Base-by-base conservation (phyloP, 257 asterid species). In the Leptodermis oblonga region DNA sequence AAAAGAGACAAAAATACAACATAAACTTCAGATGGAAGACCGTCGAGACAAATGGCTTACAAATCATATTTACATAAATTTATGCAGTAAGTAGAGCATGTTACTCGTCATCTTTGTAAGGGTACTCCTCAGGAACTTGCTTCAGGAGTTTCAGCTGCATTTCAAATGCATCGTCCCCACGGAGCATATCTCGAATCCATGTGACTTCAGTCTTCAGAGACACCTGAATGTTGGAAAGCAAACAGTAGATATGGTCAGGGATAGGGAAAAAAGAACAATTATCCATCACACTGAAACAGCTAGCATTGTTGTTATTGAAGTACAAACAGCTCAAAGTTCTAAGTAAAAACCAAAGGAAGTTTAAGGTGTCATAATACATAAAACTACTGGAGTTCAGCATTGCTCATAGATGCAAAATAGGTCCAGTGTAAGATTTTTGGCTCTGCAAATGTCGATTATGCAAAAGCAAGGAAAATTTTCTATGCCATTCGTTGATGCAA, bases 121-220 rank as follows among this genome's bases (percentile, higher is more conserved):
- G 99, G 81, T 94, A 94, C 78, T 94, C 99, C 87, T 91, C 98
- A 0, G 97, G 96, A 65, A 94, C 92, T 79, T 94, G 99, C 86
- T 89, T 91, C 80, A 89, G 79, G 68, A 94, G 92, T 76, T 94
- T 94, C 81, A 94, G 86, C 80, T 87, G 98, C 87, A 94, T 75
- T 86, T 94, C 99, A 67, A 86, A 94, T 23, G 83, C 95, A 69
- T 91, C 99, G 70, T 94, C 99, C 18, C 99, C 99, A 83, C 90
- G 81, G 60, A 94, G 95, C 97, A 94, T 89, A 81, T 94, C 99
- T 18, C 97, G 96, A 31, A 89, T 73, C 99, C 99, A 94, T 46
- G 98, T 84, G 39, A 91, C 92, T 80, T 91, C 96, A 0, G 98
- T 89, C 83, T 94, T 94, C 99, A 94, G 89, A 0, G 98, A 94